Conservation (phyloP, 192 early-diverging fungal species). For the Podila horticola region DNA sequence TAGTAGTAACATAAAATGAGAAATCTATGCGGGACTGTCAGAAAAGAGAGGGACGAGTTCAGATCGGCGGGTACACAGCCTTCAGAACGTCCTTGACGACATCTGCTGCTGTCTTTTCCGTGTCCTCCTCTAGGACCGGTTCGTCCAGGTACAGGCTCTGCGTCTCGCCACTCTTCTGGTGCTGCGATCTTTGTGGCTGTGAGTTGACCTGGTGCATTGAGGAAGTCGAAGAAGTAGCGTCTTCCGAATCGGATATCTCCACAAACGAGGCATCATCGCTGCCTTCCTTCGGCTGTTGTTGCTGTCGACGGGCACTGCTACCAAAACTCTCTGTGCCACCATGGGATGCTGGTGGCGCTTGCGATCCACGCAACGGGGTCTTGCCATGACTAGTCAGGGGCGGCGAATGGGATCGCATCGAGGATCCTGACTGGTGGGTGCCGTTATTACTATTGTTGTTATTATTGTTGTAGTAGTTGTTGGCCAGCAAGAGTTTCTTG, state of each 20-base stretch:
- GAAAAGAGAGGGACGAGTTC: background rate
- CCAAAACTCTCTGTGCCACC: background rate
- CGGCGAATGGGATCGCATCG: no score
- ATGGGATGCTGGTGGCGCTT: background rate
- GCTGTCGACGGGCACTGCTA: background rate
- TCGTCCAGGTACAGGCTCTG: background rate
- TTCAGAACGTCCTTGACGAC: conserved; percentile 30
- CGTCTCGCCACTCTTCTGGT: background rate
- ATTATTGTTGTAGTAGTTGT: no score
- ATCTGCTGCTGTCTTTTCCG: conserved; percentile 31
- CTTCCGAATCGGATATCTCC: conserved; percentile 29
- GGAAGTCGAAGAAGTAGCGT: background rate
- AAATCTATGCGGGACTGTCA: background rate
- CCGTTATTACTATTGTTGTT: no score
- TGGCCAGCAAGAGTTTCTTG: conserved; percentile 13
- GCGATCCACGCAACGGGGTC: background rate
- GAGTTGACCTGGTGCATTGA: background rate
- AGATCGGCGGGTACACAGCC: conserved; percentile 41
- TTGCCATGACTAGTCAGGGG: no score
- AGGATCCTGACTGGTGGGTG: no score
- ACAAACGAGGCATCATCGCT: conserved; percentile 31
- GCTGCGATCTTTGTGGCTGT: background rate
- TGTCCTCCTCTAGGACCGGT: background rate
- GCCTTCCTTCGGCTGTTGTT: background rate
- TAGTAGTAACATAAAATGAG: no score